phyloP scores from a whole-genome alignment of 2,329 filamentous ascomycete genomes.

The Xylariaceae sp. region DNA sequence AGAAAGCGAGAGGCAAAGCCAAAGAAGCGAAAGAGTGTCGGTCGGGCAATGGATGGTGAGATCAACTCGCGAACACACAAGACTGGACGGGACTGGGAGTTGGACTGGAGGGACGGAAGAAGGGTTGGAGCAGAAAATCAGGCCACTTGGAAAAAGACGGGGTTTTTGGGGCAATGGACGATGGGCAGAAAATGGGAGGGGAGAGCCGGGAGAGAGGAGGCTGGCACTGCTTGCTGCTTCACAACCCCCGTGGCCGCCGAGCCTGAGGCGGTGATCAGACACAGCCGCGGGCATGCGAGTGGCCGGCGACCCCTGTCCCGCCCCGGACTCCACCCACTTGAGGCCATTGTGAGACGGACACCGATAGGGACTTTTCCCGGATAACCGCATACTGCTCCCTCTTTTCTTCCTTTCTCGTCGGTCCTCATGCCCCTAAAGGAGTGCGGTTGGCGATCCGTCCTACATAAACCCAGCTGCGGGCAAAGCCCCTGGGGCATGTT shows the following conservation, averaged over 20 bases:
- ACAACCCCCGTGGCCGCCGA: constrained; percentile 7
- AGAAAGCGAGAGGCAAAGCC: constrained; percentile 3
- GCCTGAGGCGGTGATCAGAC: constrained; percentile 15
- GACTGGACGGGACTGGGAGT: constrained; percentile 5
- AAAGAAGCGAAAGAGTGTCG: constrained; percentile 13
- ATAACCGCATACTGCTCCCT: too few species aligned
- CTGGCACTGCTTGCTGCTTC: constrained; percentile 1
- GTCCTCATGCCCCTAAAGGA: too few species aligned
- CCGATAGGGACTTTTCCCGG: too few species aligned
- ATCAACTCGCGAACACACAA: constrained; percentile 13
- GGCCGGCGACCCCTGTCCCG: not conserved
- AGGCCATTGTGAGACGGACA: not conserved
- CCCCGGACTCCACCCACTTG: not conserved
- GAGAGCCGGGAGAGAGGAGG: not conserved
- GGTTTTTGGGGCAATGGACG: not conserved
- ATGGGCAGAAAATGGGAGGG: not conserved
- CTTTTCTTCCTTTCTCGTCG: too few species aligned
- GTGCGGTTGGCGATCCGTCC: too few species aligned
- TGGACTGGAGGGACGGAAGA: not conserved
- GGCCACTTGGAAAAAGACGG: not conserved
- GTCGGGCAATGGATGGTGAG: constrained; percentile 8
- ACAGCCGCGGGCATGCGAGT: not conserved
- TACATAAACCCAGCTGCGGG: too few species aligned
- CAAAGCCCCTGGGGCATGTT: too few species aligned
- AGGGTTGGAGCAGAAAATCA: not conserved